Evolutionary conservation across 306 rosid genomes (phyloP), one percentile per base, ranked within the genome.

Genomic region (Prunus davidiana): DNA sequence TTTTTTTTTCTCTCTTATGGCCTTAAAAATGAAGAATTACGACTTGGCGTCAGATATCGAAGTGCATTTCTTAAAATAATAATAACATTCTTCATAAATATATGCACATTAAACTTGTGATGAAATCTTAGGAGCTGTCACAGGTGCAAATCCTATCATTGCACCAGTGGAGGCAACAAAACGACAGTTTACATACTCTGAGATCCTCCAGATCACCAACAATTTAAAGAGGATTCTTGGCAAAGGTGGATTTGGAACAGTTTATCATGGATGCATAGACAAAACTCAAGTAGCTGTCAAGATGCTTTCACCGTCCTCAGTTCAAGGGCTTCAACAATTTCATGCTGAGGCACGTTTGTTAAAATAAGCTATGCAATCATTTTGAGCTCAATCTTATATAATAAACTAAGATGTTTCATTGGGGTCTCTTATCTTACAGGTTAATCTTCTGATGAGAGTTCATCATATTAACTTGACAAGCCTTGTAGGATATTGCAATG

Each of bases 241-340:
- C 2, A 77, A 64, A 74, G 94, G 94, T 56, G 91, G 89, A 47
- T 84, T 72, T 50, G 94, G 91, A 73, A 75, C 74, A 19, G 91
- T 89, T 38, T 86, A 78, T 62, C 83, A 54, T 57, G 95, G 90
- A 60, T 70, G 43, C 66, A 27, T 84, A 11, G 85, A 81, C 24
- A 58, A 65, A 32, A 77, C 83, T 38, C 86, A 85, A 80, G 91
- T 85, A 25, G 91, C 91, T 56, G 89, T 87, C 79, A 87, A 87
- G 81, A 78, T 83, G 80, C 80, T 87, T 41, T 78, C 83, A 19
- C 46, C 72, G 13, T 71, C 78, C 49, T 72, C 88, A n/a, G 34
- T 84, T 90, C 52, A 91, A 79, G 76, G 92, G 12, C 72, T 79
- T 74, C 77, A 83, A 15, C 86, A 88, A 70, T 90, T 85, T 80